Evolutionary conservation across 139 green algal genomes (phyloP), one percentile per base, ranked within the genome.

Genomic region (Zygnema cylindricum): DNA sequence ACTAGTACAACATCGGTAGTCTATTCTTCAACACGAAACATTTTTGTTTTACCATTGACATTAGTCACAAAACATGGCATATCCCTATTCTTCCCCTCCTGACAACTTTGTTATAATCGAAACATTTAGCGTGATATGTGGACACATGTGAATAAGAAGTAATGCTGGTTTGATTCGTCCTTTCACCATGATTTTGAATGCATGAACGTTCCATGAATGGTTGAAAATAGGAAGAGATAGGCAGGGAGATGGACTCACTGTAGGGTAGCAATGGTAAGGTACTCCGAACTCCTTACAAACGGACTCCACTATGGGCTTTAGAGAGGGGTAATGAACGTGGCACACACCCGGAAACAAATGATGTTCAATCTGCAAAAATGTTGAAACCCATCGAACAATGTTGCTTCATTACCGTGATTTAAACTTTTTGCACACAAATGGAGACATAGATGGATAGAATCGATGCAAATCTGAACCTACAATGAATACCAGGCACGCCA

Each of bases 281-380:
- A 94, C 69, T 54, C 84, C 87, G 39, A 92, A 91, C 57, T 94
- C 91, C 49, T 93, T 89, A 49, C 83, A 91, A 0, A 81, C 90
- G 25, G 87, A 23, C 85, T 77, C 54, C 2, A 94, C 84, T 36
- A 94, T 92, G 0, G 90, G 90, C 35, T 82, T 71, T 32, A 94
- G 84, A 33, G 32, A 2, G 16, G 92, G 92, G 49, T 94, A 94
- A 85, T 94, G 85, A 1, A 82, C 55, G 85, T 94, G 92, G 85
- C 92, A 94, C 16, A 94, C 77, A 25, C 88, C 91, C 0, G 92
- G 92, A 89, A 94, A 94, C 11, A 94, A 63, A 43, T 94, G 92
- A 85, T 94, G 92, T 33, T 91, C 91, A 21, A 93, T 87, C 87
- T 91, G 87, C 71, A 79, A n/a, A n/a, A n/a, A n/a, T n/a, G n/a